phyloP scores from a whole-genome alignment of 495 filamentous ascomycete genomes.

The Aspergillus panamensis region DNA sequence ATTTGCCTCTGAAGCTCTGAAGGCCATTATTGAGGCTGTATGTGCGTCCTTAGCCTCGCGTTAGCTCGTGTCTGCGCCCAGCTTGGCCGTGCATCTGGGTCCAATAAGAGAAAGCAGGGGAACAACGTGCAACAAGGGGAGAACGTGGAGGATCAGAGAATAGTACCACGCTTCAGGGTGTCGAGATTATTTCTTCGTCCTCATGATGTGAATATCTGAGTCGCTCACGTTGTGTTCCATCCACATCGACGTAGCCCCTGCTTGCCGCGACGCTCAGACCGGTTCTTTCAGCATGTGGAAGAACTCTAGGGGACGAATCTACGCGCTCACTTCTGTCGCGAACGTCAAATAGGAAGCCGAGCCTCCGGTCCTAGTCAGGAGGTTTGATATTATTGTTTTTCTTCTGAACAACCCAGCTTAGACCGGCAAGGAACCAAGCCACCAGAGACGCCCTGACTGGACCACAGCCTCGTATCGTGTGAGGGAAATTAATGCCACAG shows the following conservation, averaged over 20 bases:
- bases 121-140: not conserved
- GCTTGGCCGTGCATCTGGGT: not conserved
- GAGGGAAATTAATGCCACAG: not conserved
- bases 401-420: too few species aligned
- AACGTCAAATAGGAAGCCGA: not conserved
- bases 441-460: too few species aligned
- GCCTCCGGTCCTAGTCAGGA: too few species aligned
- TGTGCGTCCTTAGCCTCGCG: not conserved
- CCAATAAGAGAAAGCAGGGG: not conserved
- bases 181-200: not conserved
- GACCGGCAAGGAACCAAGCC: too few species aligned
- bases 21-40: not conserved
- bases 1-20: not conserved
- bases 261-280: not conserved
- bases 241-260: not conserved
- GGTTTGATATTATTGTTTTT: too few species aligned
- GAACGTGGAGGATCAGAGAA: not conserved
- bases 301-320: not conserved
- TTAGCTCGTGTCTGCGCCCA: not conserved
- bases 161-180: not conserved
- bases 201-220: not conserved
- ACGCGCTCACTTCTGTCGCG: not conserved
- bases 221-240: not conserved
- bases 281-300: not conserved
- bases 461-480: constrained; percentile 2